Base-by-base conservation (phyloP, 1,284 basidiomycete species). In the Phylloporus gajari region DNA sequence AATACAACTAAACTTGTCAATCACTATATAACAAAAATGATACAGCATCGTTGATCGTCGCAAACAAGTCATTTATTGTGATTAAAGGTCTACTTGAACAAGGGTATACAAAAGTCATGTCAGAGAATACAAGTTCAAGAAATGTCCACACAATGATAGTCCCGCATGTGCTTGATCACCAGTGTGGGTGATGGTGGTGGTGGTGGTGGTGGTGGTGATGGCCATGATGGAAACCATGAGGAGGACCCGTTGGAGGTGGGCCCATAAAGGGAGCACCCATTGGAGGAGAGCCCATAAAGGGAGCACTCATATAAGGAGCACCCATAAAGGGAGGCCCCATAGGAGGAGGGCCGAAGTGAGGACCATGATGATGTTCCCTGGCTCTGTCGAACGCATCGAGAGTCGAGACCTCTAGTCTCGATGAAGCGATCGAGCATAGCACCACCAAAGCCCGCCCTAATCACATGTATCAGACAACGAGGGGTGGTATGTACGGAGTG, bases 391-490 rank as follows among this genome's bases (percentile, higher is more conserved):
- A 3, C 21, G 77, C 78, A 75, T 87, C 85, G 73, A 88, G 86
- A 9, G n/a, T n/a, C n/a, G n/a, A n/a, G n/a, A n/a, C 90, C 89
- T 75, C 87, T 88, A 72, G 87, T 88, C 79, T 91, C 89, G 8
- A 86, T 75, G 2, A 86, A 74, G 53, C 78, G 83, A 70, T 86
- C 85, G 68, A 91, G 77, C 79, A 88, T 87, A 6, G 82, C 84
- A 64, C 86, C 90, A 48, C 80, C 72, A 21, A 87, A 78, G 44
- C 51, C 80, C 25, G 80, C 80, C 42, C 82, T 81, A 27, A 65
- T 30, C 7, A 2, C n/a, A n/a, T 0, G 46, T 21, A 7, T 78
- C 3, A 40, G 46, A 23, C 23, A 6, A 40, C 1, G 5, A 2
- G 5, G 35, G 25, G 1, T 30, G 53, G 11, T 8, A 35, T 13